Conservation (phyloP, 106 monocot species). For the Dendrobium catenatum region DNA sequence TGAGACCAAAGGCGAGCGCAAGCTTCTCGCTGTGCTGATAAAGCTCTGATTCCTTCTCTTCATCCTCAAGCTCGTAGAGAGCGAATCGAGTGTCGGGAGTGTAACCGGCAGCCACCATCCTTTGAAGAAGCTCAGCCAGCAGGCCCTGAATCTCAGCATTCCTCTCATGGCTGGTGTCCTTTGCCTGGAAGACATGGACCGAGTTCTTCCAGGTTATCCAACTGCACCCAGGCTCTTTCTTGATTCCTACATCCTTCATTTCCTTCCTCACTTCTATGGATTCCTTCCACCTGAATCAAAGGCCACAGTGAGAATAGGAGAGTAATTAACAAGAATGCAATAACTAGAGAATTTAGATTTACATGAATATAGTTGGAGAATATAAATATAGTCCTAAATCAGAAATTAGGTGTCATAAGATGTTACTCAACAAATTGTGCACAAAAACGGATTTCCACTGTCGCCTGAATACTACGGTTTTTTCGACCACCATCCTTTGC, state of each 20-base stretch:
- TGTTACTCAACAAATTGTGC: too few species aligned
- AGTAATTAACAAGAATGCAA: neutral
- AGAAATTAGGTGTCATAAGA: too few species aligned
- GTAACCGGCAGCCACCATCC: slow-evolving; percentile 79
- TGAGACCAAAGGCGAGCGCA: slow-evolving; percentile 82
- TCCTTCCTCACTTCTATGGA: slow-evolving; percentile 68
- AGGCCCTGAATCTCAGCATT: slow-evolving; percentile 55
- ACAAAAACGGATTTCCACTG: too few species aligned
- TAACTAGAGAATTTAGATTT: too few species aligned
- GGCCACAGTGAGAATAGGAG: neutral
- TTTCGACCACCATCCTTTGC: too few species aligned
- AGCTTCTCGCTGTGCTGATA: slow-evolving; percentile 89
- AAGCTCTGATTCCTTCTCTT: slow-evolving; percentile 90
- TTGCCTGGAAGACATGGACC: slow-evolving; percentile 85
- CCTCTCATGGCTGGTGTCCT: slow-evolving; percentile 55
- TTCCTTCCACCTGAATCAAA: slow-evolving; percentile 60
- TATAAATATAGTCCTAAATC: too few species aligned
- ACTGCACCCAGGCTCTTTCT: slow-evolving; percentile 85
- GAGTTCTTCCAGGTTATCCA: slow-evolving; percentile 86
- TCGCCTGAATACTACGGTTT: too few species aligned
- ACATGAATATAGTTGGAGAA: too few species aligned
- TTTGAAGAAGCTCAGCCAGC: slow-evolving; percentile 37
- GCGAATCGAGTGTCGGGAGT: slow-evolving; percentile 62
- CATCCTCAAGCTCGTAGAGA: slow-evolving; percentile 79
- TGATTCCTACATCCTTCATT: slow-evolving; percentile 75